Conservation (phyloP, 768 basidiomycete species). For the Lactarius evosmus region DNA sequence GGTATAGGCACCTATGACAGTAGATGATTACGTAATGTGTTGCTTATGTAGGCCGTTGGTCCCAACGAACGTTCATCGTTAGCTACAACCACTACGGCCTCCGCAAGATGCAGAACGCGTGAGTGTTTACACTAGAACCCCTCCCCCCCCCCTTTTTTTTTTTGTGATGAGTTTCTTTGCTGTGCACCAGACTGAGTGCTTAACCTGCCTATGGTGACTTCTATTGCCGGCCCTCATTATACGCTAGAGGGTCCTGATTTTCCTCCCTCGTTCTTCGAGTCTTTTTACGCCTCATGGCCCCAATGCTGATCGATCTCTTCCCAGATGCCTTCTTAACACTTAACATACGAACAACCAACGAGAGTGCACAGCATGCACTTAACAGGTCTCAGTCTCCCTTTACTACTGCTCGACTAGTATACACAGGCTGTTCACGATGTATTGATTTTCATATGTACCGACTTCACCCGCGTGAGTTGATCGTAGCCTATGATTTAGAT, state of each 20-base stretch:
- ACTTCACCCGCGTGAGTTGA: slow-evolving; percentile 78
- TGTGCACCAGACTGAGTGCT: slow-evolving; percentile 29
- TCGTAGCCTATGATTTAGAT: slow-evolving; percentile 65
- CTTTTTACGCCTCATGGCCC: neutral
- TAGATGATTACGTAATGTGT: neutral
- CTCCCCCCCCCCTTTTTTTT: neutral
- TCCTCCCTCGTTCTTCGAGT: neutral
- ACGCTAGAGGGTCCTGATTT: slow-evolving; percentile 28
- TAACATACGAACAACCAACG: neutral
- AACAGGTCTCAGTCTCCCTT: neutral
- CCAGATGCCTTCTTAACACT: neutral
- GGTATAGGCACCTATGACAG: too few relatives aligned
- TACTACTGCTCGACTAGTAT: neutral
- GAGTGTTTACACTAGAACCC: neutral
- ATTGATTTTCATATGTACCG: slow-evolving; percentile 78
- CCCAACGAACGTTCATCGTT: neutral
- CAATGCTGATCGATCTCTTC: slow-evolving; percentile 6
- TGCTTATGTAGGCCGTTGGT: neutral
- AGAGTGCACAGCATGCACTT: neutral
- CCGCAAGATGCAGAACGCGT: neutral
- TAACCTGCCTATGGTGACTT: slow-evolving; percentile 21
- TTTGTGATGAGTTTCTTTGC: slow-evolving; percentile 25
- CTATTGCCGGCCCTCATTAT: slow-evolving; percentile 23
- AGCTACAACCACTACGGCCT: neutral
- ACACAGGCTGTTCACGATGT: slow-evolving; percentile 34